phyloP scores from a whole-genome alignment of 2,329 filamentous ascomycete species.

The Clarireedia homoeocarpa region DNA sequence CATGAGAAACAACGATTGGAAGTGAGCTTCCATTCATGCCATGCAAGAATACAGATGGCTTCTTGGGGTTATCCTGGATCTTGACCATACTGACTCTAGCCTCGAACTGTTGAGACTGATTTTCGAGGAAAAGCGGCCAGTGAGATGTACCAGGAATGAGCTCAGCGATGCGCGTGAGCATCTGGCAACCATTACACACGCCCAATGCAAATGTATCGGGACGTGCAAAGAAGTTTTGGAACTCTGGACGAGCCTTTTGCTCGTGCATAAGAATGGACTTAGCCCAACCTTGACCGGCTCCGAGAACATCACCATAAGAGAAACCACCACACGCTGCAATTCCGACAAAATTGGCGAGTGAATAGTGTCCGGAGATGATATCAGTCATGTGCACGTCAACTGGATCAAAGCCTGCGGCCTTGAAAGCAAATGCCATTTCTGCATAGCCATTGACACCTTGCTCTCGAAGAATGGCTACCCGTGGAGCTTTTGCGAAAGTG shows the following conservation, averaged over 20 bases:
- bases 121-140: constrained; percentile 85
- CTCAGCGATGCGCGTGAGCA: constrained; percentile 74
- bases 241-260: constrained; percentile 63
- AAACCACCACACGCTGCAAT: constrained; percentile 95
- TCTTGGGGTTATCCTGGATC: constrained; percentile 53
- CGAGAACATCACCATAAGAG: constrained; percentile 81
- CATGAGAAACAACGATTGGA: constrained; percentile 84
- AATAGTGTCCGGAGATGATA: constrained; percentile 64
- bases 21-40: constrained; percentile 77
- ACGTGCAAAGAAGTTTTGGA: constrained; percentile 77
- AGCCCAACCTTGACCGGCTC: constrained; percentile 94
- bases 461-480: constrained; percentile 88
- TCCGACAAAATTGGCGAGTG: constrained; percentile 75
- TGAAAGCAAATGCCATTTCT: constrained; percentile 98
- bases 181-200: constrained; percentile 97
- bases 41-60: constrained; percentile 76
- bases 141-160: constrained; percentile 75
- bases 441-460: constrained; percentile 92
- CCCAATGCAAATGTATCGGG: constrained; percentile 87
- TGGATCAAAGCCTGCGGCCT: constrained; percentile 80
- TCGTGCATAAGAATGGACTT: constrained; percentile 84
- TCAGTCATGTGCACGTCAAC: constrained; percentile 98
- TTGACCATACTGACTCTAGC: constrained; percentile 80
- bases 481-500: constrained; percentile 52
- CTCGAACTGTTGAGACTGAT: constrained; percentile 83